Evolutionary conservation across 495 filamentous ascomycete genomes (phyloP).

Genomic region (Cudoniella acicularis): DNA sequence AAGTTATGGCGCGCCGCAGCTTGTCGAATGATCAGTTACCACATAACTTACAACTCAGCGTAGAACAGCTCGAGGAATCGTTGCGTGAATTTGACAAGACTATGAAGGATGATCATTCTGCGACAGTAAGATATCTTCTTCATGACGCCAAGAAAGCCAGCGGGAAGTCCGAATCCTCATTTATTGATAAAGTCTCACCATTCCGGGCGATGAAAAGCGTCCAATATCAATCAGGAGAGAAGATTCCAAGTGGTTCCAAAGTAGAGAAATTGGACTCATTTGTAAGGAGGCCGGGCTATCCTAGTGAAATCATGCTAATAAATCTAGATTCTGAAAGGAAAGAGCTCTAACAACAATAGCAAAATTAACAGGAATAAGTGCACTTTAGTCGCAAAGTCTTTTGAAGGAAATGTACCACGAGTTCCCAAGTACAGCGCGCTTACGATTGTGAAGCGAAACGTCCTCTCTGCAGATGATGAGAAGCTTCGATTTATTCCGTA

Average conservation of each 20-base stretch:
- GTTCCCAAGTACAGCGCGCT: constrained; percentile 19
- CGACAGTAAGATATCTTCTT: constrained; percentile 6
- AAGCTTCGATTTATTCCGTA: constrained; percentile 22
- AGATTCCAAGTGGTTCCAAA: background rate
- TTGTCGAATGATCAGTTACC: background rate
- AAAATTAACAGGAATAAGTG: constrained; percentile 5
- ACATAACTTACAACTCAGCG: background rate
- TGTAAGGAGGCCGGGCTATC: no score
- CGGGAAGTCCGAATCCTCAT: background rate
- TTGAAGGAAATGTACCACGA: constrained; percentile 3
- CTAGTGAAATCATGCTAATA: no score
- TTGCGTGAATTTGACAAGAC: background rate
- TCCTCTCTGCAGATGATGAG: constrained; percentile 21
- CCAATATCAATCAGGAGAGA: background rate
- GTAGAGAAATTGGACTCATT: background rate
- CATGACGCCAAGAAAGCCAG: constrained; percentile 4
- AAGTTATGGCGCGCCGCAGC: background rate
- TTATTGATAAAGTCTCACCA: constrained; percentile 8
- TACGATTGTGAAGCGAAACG: constrained; percentile 22
- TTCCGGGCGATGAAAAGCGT: constrained; percentile 2
- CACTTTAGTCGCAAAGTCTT: background rate
- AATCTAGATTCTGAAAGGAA: background rate
- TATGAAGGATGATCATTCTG: constrained; percentile 7
- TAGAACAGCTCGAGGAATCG: background rate
- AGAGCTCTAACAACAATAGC: constrained; percentile 6